Evolutionary conservation across 331 rosid species (phyloP), one percentile per base, ranked within the genome.

Genomic region (Arachis monticola): DNA sequence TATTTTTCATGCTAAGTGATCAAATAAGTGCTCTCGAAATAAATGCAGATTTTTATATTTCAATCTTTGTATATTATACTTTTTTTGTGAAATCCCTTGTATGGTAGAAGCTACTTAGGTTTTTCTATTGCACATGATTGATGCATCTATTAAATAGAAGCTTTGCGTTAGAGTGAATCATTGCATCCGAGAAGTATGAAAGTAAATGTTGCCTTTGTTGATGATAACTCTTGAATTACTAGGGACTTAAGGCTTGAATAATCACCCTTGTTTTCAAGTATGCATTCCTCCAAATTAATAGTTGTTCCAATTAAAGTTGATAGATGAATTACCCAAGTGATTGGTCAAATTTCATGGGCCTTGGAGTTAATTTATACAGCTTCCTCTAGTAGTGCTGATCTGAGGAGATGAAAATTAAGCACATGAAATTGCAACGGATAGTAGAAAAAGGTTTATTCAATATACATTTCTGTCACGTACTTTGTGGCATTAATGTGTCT

Each of bases 241-340:
- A 48, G 40, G 10, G 17, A 0, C 22, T 51, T 69, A 17, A 52
- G 12, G 27, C 73, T 48, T 73, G 75, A 35, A 67, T 17, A 17
- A 17, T 60, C 41, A 6, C 57, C 60, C 10, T 63, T 32, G 44
- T n/a, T 22, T 52, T 56, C 22, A 10, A 51, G 30, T 50, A 55
- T 22, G n/a, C 59, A 66, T 81, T 53, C 64, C 57, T 65, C 57
- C 41, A 53, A 77, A 51, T 3, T 73, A 40, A 22, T 22, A 50
- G 64, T 51, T 14, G 30, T 10, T 42, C 32, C 48, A 57, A 42
- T 55, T 57, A 48, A 41, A 44, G 58, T 52, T 68, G 45, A 52
- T 42, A 30, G 40, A 35, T 50, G 57, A 48, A 67, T 60, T 70
- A 5, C 30, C 31, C 5, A 40, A 8, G 9, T 38, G 69, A 42